Base-by-base conservation (phyloP, 2,329 filamentous ascomycete genomes). In the Colletotrichum neosansevieriae region DNA sequence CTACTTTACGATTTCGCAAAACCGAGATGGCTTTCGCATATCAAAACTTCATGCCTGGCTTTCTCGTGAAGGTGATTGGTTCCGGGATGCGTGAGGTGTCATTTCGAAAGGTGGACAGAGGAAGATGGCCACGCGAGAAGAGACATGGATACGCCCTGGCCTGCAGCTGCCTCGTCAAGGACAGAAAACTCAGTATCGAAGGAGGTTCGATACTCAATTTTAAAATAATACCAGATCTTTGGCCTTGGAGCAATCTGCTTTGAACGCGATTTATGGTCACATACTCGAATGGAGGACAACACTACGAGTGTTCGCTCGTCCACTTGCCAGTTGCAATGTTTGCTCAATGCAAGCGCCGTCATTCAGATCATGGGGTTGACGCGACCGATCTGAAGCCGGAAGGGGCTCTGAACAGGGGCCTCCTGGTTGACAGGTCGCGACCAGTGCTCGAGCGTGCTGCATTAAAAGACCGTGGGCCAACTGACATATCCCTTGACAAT, bases 111-210 rank as follows among this genome's bases (percentile, higher is more conserved):
- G 47, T 54, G 65, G 29, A 56, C 42, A 53, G 21, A 34, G 47
- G 13, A 44, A 44, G 40, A 59, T 29, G 51, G 61, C 65, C 65
- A 68, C 60, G 47, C 60, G 65, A 68, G 56, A 59, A 58, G 29
- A 12, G 49, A 54, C 54, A 64, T 58, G 54, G 54, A 59, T 65
- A 21, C 40, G 40, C 38, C 53, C 47, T 21, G 54, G 61, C 32
- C 64, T 15, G 61, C 65, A 47, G 61, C 53, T 64, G 42, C 53
- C 47, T 58, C 36, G 38, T 34, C 40, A 29, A 50, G 17, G 36
- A 42, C 29, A 53, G 24, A n/a, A 59, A 59, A 49, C 53, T 40
- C 29, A 51, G 42, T 44, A 24, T 49, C 53, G 40, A 24, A 54
- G 42, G 36, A n/a, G 53, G 17, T 10, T 44, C 34, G 50, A 34